These are phyloP conservation scores for Orobanche coerulescens DNA, from an alignment of 257 asterid species.

Conservation along the genomic window DNA sequence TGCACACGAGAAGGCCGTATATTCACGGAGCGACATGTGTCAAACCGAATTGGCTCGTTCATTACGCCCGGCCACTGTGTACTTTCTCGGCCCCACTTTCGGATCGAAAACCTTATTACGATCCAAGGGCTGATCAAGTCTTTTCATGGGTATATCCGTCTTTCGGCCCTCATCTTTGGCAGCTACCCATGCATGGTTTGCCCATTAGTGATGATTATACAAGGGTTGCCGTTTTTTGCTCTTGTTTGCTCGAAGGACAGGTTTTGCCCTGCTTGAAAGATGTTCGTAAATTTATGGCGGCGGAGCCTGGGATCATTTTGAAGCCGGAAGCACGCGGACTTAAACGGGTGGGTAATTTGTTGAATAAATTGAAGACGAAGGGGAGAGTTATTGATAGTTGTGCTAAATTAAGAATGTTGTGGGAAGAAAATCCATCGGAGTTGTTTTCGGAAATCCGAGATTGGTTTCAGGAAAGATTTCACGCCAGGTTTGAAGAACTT, in stretches of 20 bases:
- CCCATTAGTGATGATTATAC: constrained; percentile 42
- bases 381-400: constrained; percentile 45
- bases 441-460: constrained; percentile 47
- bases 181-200: constrained; percentile 52
- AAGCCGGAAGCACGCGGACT: constrained; percentile 66
- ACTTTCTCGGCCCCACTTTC: constrained; percentile 70
- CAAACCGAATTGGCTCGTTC: constrained; percentile 61
- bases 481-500: constrained; percentile 32
- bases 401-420: constrained; percentile 36
- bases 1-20: constrained; percentile 65
- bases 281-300: constrained; percentile 43
- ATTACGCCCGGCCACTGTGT: constrained; percentile 53
- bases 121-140: constrained; percentile 48
- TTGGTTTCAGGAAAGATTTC: constrained; percentile 69
- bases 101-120: constrained; percentile 70
- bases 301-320: constrained; percentile 59
- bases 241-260: constrained; percentile 61
- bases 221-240: constrained; percentile 53
- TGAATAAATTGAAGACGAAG: constrained; percentile 38
- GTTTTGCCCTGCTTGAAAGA: constrained; percentile 67
- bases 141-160: constrained; percentile 60
- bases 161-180: constrained; percentile 77
- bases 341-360: constrained; percentile 58
- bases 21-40: constrained; percentile 79
- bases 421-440: constrained; percentile 46